Base-by-base conservation (phyloP, 2,329 filamentous ascomycete species). In the Phyllosticta citrichinensis region DNA sequence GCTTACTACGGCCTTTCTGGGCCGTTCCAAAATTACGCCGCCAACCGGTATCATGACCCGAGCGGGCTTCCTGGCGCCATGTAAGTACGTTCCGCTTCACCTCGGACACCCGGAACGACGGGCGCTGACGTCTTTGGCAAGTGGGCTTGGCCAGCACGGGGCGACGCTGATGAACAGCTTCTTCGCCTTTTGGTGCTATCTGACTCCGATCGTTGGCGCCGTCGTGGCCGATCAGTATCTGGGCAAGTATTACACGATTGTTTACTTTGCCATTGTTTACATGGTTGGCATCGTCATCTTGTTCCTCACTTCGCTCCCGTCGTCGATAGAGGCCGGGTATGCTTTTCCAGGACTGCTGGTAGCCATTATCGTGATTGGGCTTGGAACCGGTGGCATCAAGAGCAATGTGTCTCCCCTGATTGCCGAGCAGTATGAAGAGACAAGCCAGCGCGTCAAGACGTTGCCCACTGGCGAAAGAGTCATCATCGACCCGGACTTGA, bases 361-460 rank as follows among this genome's bases (percentile, higher is more conserved):
- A 30, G 83, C 84, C 24, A 79, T 88, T 65, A 73, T 88, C 53
- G 80, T 91, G 68, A 82, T 91, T 69, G 87, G 87, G n/a, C 72
- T 89, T 30, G 88, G 88, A 52, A 89, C 87, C 1, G 88, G 88
- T 64, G 87, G 89, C 68, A 91, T 92, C 82, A 93, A 92, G 78
- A 83, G 86, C 64, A 92, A 92, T 69, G 87, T 92, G 52, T 75
- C 75, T 10, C 78, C 78, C 2, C 64, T 80, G 27, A 79, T 80
- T 61, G 77, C 77, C 9, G 78, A 80, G 64, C 78, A 80, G 65
- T 76, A 79, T 56, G 70, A 69, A 8, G 71, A 71, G n/a, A 75
- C 70, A 22, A 73, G 68, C 24, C 73, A 75, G 24, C 74, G 73
- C 57, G 67, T 80, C 61, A 75, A 71, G 62, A 70, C 68, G 1